phyloP scores from a whole-genome alignment of 2,329 filamentous ascomycete species.

The Cladosporium oxysporum region DNA sequence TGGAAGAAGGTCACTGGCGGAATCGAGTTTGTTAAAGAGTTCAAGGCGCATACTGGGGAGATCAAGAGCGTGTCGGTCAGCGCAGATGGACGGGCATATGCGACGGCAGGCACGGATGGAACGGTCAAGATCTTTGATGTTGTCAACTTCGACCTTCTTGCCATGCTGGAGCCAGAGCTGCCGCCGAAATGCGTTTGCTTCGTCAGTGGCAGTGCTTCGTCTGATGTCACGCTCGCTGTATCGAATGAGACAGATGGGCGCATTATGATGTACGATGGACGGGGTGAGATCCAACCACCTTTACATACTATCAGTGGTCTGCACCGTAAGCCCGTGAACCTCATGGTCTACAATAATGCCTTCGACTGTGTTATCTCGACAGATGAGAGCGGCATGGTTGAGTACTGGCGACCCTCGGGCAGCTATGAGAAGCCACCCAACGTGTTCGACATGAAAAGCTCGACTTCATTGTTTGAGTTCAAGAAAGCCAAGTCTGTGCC shows the following conservation, averaged over 20 bases:
- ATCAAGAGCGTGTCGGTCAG: conserved; percentile 83
- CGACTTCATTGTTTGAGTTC: conserved; percentile 93
- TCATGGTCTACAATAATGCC: conserved; percentile 86
- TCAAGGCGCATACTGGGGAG: conserved; percentile 83
- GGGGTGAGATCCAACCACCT: conserved; percentile 75
- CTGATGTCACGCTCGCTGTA: conserved; percentile 80
- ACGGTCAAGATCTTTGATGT: conserved; percentile 77
- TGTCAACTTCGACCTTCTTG: conserved; percentile 69
- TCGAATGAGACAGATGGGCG: conserved; percentile 71
- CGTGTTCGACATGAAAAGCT: conserved; percentile 91
- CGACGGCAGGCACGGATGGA: conserved; percentile 77
- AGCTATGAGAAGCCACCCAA: conserved; percentile 87
- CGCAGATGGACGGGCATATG: conserved; percentile 88
- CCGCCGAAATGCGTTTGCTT: conserved; percentile 82
- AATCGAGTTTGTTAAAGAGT: conserved; percentile 98
- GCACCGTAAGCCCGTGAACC: conserved; percentile 77
- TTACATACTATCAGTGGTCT: conserved; percentile 76
- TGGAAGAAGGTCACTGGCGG: conserved; percentile 90
- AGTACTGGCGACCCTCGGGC: conserved; percentile 86
- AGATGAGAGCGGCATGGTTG: conserved; percentile 89
- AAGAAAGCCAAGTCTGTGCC: conserved; percentile 89
- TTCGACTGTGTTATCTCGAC: conserved; percentile 90
- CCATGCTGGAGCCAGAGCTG: conserved; percentile 77
- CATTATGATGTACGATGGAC: conserved; percentile 84
- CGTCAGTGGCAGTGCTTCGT: conserved; percentile 87